Evolutionary conservation across 441 rosid species (phyloP).

Genomic region (Eutrema salsugineum): DNA sequence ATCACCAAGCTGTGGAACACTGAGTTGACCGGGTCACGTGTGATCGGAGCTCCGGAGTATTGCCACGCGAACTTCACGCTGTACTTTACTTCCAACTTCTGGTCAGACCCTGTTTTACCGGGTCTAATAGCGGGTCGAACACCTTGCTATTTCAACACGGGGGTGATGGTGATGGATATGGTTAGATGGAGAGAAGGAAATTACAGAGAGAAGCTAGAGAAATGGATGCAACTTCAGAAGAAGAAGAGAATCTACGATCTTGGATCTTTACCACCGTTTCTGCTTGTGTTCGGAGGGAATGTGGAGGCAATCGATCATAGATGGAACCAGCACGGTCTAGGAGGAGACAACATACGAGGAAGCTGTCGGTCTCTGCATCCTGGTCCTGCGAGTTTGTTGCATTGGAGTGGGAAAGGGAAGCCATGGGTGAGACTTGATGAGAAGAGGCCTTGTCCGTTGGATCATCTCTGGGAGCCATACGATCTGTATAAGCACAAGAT

Average conservation of each 20-base stretch:
- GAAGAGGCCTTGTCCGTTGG: constrained; percentile 68
- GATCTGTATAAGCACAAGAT: constrained; percentile 48
- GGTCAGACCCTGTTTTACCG: constrained; percentile 66
- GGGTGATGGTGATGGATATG: constrained; percentile 95
- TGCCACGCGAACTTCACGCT: constrained; percentile 83
- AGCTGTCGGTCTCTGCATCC: constrained; percentile 78
- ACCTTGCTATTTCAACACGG: constrained; percentile 89
- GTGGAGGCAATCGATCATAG: constrained; percentile 77
- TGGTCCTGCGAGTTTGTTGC: constrained; percentile 85
- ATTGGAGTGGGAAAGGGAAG: constrained; percentile 99
- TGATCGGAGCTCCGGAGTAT: constrained; percentile 89
- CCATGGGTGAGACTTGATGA: constrained; percentile 88
- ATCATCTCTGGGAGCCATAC: constrained; percentile 79
- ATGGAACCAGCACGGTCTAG: constrained; percentile 96
- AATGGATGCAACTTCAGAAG: constrained; percentile 86
- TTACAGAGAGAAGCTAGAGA: constrained; percentile 63
- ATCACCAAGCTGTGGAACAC: constrained; percentile 72
- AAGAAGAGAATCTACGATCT: constrained; percentile 76
- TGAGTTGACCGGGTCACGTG: constrained; percentile 46
- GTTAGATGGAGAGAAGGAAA: constrained; percentile 76
- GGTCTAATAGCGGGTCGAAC: constrained; percentile 49
- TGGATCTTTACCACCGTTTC: constrained; percentile 89
- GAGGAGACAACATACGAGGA: constrained; percentile 88
- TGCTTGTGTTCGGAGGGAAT: constrained; percentile 76
- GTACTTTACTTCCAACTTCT: constrained; percentile 72